phyloP scores from a whole-genome alignment of 140 eudicot genomes.

The Oenanthe javanica region DNA sequence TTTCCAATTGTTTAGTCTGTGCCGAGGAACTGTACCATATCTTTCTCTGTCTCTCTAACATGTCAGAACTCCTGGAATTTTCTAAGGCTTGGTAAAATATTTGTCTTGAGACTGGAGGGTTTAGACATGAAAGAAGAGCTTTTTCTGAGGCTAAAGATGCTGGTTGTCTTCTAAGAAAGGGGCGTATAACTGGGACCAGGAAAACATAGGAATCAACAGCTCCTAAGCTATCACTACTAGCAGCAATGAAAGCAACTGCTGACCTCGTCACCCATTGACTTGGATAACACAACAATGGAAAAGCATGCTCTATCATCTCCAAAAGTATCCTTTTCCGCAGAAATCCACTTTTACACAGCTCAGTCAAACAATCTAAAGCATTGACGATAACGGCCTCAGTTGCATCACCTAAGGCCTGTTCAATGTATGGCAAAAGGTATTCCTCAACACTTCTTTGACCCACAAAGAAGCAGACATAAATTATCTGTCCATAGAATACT shows the following conservation, averaged over 20 bases:
- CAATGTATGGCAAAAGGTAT: conserved; percentile 90
- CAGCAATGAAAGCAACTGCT: conserved; percentile 68
- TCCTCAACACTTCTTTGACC: conserved; percentile 99
- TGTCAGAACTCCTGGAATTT: conserved; percentile 80
- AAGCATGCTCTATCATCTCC: conserved; percentile 88
- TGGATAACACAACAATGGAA: conserved; percentile 81
- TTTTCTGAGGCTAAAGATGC: conserved; percentile 76
- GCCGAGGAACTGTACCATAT: conserved; percentile 87
- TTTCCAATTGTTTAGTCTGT: conserved; percentile 54
- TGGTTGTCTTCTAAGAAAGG: conserved; percentile 86
- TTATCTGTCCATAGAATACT: conserved; percentile 74
- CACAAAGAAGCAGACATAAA: conserved; percentile 87
- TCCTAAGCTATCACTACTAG: conserved; percentile 82
- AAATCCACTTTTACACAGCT: conserved; percentile 67
- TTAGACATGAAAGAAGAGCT: conserved; percentile 68
- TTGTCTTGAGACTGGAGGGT: conserved; percentile 78
- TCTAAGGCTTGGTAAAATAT: conserved; percentile 62
- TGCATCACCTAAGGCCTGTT: conserved; percentile 78
- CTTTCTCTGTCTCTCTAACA: conserved; percentile 96
- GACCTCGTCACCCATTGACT: conserved; percentile 98
- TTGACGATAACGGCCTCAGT: conserved; percentile 87
- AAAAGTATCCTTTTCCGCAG: conserved; percentile 61
- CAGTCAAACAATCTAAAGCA: conserved; percentile 72
- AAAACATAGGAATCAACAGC: conserved; percentile 94
- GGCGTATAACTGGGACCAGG: conserved; percentile 80